Percentiles rank a stretch among this genome's conserved stretches.
phyloP scores from a whole-genome alignment of 1,139 yeast genomes.

The Debaryomycetaceae sp. region DNA sequence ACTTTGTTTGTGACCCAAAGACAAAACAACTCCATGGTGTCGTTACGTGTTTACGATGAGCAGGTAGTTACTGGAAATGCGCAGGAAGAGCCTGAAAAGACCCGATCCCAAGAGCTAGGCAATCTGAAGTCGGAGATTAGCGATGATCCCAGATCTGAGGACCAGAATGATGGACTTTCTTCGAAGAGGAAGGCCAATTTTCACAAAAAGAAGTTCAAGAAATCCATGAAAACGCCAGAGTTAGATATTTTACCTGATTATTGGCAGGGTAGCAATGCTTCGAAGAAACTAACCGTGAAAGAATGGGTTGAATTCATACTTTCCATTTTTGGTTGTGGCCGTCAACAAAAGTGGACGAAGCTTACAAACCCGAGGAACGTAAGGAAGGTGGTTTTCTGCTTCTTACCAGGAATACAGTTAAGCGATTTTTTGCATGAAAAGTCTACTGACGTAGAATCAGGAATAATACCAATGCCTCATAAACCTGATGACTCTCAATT shows the following conservation, averaged over 20 bases:
- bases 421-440: slow-evolving; percentile 26
- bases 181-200: slow-evolving; percentile 22
- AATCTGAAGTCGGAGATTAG: slow-evolving; percentile 15
- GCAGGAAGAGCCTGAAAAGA: slow-evolving; percentile 17
- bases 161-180: slow-evolving; percentile 39
- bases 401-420: slow-evolving; percentile 64
- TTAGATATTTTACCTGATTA: slow-evolving; percentile 19
- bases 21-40: too few relatives aligned
- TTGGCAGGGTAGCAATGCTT: slow-evolving; percentile 4
- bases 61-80: slow-evolving; percentile 23
- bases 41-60: too few relatives aligned
- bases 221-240: slow-evolving; percentile 29
- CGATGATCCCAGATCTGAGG: too few relatives aligned
- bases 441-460: slow-evolving; percentile 5
- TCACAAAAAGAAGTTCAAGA: slow-evolving; percentile 33
- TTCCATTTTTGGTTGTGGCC: slow-evolving; percentile 32
- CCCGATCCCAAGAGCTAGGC: slow-evolving; percentile 18
- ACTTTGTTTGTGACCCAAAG: too few relatives aligned
- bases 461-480: slow-evolving; percentile 8
- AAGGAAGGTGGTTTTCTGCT: slow-evolving; percentile 54
- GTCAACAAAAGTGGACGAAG: slow-evolving; percentile 38
- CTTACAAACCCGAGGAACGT: slow-evolving; percentile 19
- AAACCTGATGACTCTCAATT: slow-evolving; percentile 19
- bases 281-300: slow-evolving; percentile 29
- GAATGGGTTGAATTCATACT: slow-evolving; percentile 54